phyloP scores from a whole-genome alignment of 2,329 filamentous ascomycete species.

The Xylariales sp. region DNA sequence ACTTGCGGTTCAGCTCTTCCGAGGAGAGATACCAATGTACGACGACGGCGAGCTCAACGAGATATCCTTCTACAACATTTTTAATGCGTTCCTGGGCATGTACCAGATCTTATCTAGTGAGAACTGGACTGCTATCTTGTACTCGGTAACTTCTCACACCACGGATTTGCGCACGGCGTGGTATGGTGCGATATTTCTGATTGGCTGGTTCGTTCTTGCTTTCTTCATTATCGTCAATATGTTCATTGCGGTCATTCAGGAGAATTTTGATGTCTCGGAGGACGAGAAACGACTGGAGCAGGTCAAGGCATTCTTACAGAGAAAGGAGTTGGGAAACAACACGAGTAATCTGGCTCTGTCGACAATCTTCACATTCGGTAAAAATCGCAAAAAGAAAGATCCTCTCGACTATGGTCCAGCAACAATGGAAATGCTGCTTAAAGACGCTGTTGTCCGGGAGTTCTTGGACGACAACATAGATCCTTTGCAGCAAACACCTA shows the following conservation, averaged over 20 bases:
- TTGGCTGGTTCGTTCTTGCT: conserved; percentile 91
- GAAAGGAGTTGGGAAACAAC: conserved; percentile 73
- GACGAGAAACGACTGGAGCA: conserved; percentile 97
- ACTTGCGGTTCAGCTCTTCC: conserved; percentile 87
- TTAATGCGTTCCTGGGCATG: conserved; percentile 95
- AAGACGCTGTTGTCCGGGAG: conserved; percentile 90
- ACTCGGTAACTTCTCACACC: conserved; percentile 70
- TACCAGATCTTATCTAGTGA: conserved; percentile 95
- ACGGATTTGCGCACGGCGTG: conserved; percentile 68
- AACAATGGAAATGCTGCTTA: conserved; percentile 92
- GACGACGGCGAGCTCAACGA: conserved; percentile 59
- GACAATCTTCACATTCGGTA: conserved; percentile 61
- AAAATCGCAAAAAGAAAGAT: conserved; percentile 62
- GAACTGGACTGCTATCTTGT: conserved; percentile 88
- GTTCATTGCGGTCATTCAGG: conserved; percentile 99
- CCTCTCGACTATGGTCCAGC: conserved; percentile 88
- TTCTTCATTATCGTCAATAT: conserved; percentile 98
- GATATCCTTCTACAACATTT: conserved; percentile 84
- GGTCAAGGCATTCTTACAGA: conserved; percentile 88
- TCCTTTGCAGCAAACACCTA: conserved; percentile 33
- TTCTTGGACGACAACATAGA: conserved; percentile 76
- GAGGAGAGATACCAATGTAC: conserved; percentile 70
- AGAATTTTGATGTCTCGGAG: conserved; percentile 97
- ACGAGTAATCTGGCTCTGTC: conserved; percentile 72
- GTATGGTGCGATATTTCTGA: conserved; percentile 87